A percentile compares a stretch with the other conserved stretches of the same genome.
These are phyloP conservation scores for Grigorovia yakushimaensis DNA, from an alignment of 805 yeast species.

Conservation along the genomic window DNA sequence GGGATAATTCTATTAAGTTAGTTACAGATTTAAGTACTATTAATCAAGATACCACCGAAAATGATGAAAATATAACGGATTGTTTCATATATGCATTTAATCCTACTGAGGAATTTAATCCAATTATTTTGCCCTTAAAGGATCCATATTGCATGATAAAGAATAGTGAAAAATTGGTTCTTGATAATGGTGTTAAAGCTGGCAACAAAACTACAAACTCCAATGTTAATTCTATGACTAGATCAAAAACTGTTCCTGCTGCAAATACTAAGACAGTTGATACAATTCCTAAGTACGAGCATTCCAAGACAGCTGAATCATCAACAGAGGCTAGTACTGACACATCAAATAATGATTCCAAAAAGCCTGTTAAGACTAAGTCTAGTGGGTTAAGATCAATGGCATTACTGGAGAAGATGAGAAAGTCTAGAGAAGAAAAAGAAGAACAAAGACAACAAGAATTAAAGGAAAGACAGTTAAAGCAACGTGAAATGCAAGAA, in stretches of 20 bases:
- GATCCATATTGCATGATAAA: background rate
- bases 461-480: constrained; percentile 17
- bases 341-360: constrained; percentile 4
- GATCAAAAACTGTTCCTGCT: constrained; percentile 7
- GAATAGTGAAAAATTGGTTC: background rate
- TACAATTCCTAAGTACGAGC: background rate
- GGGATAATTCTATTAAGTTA: constrained; percentile 14
- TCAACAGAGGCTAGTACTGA: background rate
- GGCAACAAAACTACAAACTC: background rate
- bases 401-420: constrained; percentile 25
- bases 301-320: background rate
- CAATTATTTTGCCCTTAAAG: constrained; percentile 9
- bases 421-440: constrained; percentile 23
- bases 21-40: constrained; percentile 12
- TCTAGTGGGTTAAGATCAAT: constrained; percentile 23
- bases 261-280: background rate
- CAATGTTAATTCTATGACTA: background rate
- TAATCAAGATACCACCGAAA: constrained; percentile 1
- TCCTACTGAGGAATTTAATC: constrained; percentile 22
- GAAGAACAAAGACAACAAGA: constrained; percentile 23
- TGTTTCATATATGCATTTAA: constrained; percentile 28
- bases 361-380: constrained; percentile 3
- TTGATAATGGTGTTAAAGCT: background rate
- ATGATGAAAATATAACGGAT: constrained; percentile 16
- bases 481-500: constrained; percentile 7